Evolutionary conservation across 805 yeast genomes (phyloP).

Genomic region (Isabelozyma rhagii): DNA sequence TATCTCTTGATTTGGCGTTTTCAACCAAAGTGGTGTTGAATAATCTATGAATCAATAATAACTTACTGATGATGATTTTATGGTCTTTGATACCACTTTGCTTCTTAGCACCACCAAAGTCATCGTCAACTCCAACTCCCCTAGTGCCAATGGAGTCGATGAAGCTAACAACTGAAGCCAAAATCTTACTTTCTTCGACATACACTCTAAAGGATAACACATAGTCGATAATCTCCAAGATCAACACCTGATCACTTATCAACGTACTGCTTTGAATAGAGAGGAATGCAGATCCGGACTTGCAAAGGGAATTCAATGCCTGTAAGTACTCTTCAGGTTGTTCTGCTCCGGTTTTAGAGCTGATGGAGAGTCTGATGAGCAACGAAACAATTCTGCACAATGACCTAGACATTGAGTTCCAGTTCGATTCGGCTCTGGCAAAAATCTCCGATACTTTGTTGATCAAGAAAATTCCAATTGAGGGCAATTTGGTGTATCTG

Average conservation of each 20-base stretch:
- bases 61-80: slow-evolving; percentile 52
- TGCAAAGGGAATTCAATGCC: slow-evolving; percentile 33
- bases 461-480: slow-evolving; percentile 50
- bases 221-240: slow-evolving; percentile 59
- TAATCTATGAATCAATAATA: slow-evolving; percentile 58
- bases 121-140: slow-evolving; percentile 49
- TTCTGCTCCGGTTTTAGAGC: slow-evolving; percentile 15
- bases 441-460: slow-evolving; percentile 46
- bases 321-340: slow-evolving; percentile 24
- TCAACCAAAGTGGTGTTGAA: slow-evolving; percentile 38
- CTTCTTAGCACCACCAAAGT: slow-evolving; percentile 12
- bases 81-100: slow-evolving; percentile 41
- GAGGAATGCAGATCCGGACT: slow-evolving; percentile 44
- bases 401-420: slow-evolving; percentile 65
- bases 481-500: slow-evolving; percentile 37
- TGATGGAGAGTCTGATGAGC: slow-evolving; percentile 40
- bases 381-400: slow-evolving; percentile 58
- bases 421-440: slow-evolving; percentile 46
- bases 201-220: slow-evolving; percentile 44
- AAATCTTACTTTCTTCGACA: slow-evolving; percentile 36
- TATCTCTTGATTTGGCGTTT: slow-evolving; percentile 23
- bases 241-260: slow-evolving; percentile 58
- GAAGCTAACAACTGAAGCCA: slow-evolving; percentile 42
- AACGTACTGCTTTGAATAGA: slow-evolving; percentile 44
- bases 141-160: slow-evolving; percentile 55